Base-by-base conservation (phyloP, 2,329 filamentous ascomycete species). In the Colletotrichum lentis region DNA sequence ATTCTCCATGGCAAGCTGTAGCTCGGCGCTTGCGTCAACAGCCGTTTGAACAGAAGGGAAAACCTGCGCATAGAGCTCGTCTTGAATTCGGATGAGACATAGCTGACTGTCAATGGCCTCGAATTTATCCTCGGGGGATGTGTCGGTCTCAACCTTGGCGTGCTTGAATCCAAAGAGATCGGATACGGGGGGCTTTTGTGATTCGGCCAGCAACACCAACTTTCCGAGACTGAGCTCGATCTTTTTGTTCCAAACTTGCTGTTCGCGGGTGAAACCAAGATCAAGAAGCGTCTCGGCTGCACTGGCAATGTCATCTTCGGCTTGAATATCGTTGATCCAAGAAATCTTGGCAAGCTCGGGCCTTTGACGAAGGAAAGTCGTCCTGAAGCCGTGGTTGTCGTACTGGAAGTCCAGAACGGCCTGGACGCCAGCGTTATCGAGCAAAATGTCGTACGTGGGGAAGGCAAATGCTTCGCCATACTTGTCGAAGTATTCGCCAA, bases 241-340 rank as follows among this genome's bases (percentile, higher is more conserved):
- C 78, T 96, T 96, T 81, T 97, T 96, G 80, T 89, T 93, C 95
- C 95, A 98, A 4, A 96, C 80, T 73, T 94, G 91, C 60, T 88
- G 86, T 77, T 97, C 94, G 62, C 88, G 87, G 57, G 85, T 84
- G 22, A 90, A 81, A 0, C 92, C 94, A 22, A 94, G 84, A 8
- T 87, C 82, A 50, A 91, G 82, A 54, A 99, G 84, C 0, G 90
- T 91, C 49, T 88, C 81, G 5, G 91, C 90, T 12, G 95, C 94
- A 64, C 88, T 86, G 14, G 87, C 83, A 70, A 93, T 93, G 73
- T 97, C 89, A 67, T 89, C 85, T 75, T 96, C 92, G 27, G 87
- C 85, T 69, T 89, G 84, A 8, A 98, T 86, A 76, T 98, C 94
- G 76, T 99, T 96, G 80, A 99, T 97, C 96, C 96, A 99, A 56